A percentile compares a stretch with the other conserved stretches of the same genome.
Evolutionary conservation across 371 early-diverging fungal species (phyloP).

Genomic region (Mortierella sp.): DNA sequence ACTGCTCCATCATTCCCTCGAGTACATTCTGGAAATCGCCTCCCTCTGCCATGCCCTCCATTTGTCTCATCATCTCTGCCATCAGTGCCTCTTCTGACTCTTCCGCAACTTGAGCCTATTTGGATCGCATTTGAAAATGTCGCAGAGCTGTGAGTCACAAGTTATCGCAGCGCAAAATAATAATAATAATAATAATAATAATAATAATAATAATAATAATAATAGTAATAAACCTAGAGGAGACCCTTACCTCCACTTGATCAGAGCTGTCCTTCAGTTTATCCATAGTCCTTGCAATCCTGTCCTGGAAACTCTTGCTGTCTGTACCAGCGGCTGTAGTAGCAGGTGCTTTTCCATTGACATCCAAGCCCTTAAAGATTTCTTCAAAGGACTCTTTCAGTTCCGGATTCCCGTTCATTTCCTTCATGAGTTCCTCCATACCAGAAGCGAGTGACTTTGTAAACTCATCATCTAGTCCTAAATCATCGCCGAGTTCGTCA

Average conservation of each 20-base stretch:
- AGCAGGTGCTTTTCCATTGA: constrained; percentile 15
- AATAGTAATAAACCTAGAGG: neutral
- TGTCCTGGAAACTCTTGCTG: constrained; percentile 79
- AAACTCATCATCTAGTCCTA: constrained; percentile 71
- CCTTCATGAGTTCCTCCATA: constrained; percentile 82
- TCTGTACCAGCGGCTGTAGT: constrained; percentile 26
- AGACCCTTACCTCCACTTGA: constrained; percentile 77
- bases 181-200: neutral
- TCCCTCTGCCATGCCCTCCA: constrained; percentile 85
- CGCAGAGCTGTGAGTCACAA: neutral
- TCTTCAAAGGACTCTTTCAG: constrained; percentile 70
- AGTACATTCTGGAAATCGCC: constrained; percentile 88
- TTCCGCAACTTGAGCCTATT: constrained; percentile 73
- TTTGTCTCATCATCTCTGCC: constrained; percentile 91
- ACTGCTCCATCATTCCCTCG: constrained; percentile 89
- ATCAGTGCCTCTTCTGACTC: constrained; percentile 79
- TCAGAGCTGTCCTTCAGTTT: constrained; percentile 88
- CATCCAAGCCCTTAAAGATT: neutral
- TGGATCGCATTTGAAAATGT: neutral
- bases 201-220: neutral
- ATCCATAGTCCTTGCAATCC: constrained; percentile 86
- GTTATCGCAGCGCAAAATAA: neutral
- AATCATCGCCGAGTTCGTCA: constrained; percentile 50
- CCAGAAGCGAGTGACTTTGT: constrained; percentile 80
- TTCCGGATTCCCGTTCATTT: constrained; percentile 65